phyloP scores from a whole-genome alignment of 176 grass and related monocot species.

The Oryza officinalis region DNA sequence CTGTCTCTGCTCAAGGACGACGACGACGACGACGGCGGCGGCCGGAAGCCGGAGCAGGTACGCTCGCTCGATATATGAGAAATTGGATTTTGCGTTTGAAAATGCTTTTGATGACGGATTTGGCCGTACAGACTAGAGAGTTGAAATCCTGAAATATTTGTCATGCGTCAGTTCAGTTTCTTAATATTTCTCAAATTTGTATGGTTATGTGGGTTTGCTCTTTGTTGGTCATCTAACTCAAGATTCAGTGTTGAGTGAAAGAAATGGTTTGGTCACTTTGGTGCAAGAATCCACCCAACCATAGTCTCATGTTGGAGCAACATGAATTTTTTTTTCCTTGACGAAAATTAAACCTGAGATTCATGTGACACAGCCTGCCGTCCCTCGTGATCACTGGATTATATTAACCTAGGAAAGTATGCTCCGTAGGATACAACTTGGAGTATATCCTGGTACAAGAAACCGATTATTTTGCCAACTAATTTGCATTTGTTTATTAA shows the following conservation, averaged over 20 bases:
- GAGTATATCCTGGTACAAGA: not conserved
- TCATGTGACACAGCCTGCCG: not conserved
- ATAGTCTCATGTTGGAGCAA: too few relatives aligned
- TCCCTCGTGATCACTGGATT: not conserved
- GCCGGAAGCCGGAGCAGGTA: constrained; percentile 65
- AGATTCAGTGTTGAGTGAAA: too few relatives aligned
- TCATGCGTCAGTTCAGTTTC: not conserved
- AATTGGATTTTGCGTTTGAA: not conserved
- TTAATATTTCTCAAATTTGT: not conserved
- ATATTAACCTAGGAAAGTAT: constrained; percentile 4
- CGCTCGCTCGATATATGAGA: too few relatives aligned
- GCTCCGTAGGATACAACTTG: not conserved
- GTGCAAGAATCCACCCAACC: too few relatives aligned
- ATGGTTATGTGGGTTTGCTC: not conserved
- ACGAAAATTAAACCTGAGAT: too few relatives aligned
- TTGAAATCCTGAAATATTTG: not conserved
- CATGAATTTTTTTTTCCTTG: too few relatives aligned
- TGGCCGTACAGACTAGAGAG: not conserved
- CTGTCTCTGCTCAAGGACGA: constrained; percentile 23
- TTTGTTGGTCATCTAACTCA: not conserved
- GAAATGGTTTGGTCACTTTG: too few relatives aligned
- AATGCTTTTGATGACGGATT: not conserved
- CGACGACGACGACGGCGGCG: constrained; percentile 36
- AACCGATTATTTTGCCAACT: not conserved
- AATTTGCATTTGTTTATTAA: not conserved